Conservation (phyloP, 148 eudicot genomes). For the Persicaria tinctoria region DNA sequence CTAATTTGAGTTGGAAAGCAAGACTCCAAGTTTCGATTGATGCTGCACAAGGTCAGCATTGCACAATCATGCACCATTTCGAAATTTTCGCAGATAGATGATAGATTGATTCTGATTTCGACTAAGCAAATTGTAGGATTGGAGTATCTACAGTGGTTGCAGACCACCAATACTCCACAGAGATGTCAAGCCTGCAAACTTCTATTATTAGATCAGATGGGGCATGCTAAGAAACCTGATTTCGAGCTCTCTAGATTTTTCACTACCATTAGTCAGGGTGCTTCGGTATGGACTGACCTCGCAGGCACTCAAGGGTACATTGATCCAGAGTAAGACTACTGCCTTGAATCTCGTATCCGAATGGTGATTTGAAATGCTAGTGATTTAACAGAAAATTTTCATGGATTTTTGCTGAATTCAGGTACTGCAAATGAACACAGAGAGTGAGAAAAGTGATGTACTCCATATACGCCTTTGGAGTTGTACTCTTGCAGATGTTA, state of each 20-base stretch:
- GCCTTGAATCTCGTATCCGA: not conserved
- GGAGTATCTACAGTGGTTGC: constrained; percentile 18
- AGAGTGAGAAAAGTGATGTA: constrained; percentile 24
- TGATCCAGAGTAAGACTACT: constrained; percentile 35
- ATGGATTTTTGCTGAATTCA: not conserved
- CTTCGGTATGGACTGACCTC: constrained; percentile 21
- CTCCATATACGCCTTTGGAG: constrained; percentile 22
- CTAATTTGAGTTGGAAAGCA: too few species aligned
- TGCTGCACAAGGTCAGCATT: too few species aligned
- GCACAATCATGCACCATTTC: too few species aligned
- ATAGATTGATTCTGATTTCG: too few species aligned
- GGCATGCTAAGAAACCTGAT: too few species aligned
- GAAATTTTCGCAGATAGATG: too few species aligned
- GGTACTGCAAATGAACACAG: not conserved
- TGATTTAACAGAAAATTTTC: too few species aligned
- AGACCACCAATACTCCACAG: constrained; percentile 19
- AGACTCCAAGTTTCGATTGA: too few species aligned
- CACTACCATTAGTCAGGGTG: constrained; percentile 17
- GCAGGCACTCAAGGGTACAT: constrained; percentile 30
- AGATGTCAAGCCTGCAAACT: too few species aligned
- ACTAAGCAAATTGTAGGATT: too few species aligned
- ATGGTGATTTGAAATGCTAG: too few species aligned
- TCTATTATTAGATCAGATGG: too few species aligned
- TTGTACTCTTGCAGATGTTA: constrained; percentile 28
- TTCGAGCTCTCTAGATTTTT: constrained; percentile 9